These are phyloP conservation scores for Camelina neglecta DNA, from an alignment of 345 rosid species.

Conservation along the genomic window DNA sequence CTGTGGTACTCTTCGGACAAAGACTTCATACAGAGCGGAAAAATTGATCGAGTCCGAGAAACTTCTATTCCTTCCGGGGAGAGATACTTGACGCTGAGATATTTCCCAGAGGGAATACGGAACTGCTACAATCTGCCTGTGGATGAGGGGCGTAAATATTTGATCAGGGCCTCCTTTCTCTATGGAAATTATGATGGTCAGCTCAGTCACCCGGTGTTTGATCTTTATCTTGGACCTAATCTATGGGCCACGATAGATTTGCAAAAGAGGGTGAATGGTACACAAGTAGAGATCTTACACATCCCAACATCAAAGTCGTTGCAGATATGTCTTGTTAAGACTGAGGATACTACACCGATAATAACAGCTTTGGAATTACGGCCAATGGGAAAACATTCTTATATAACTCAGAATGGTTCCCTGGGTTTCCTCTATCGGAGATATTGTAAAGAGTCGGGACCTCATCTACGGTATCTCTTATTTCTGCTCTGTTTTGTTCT, in stretches of 20 bases:
- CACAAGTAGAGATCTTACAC: slow-evolving; percentile 40
- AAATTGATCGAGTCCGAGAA: not conserved
- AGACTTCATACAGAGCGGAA: slow-evolving; percentile 38
- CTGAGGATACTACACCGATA: slow-evolving; percentile 41
- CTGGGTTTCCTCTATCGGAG: not conserved
- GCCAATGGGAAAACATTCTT: slow-evolving; percentile 17
- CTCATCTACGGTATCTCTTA: no score
- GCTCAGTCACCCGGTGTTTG: slow-evolving; percentile 34
- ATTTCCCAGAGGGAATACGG: slow-evolving; percentile 48
- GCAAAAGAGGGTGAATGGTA: not conserved
- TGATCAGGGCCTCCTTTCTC: slow-evolving; percentile 36
- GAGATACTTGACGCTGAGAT: slow-evolving; percentile 8
- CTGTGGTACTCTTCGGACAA: slow-evolving; percentile 34
- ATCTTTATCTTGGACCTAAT: slow-evolving; percentile 53
- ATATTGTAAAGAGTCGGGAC: no score
- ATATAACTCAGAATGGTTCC: slow-evolving; percentile 31
- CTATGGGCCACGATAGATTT: slow-evolving; percentile 37
- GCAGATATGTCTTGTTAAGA: slow-evolving; percentile 59
- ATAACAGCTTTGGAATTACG: slow-evolving; percentile 53
- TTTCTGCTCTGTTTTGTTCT: no score
- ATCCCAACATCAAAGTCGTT: slow-evolving; percentile 33
- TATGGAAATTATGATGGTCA: slow-evolving; percentile 55
- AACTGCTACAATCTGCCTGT: slow-evolving; percentile 52
- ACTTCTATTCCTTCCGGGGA: not conserved
- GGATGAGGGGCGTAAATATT: slow-evolving; percentile 9